Percentiles rank a stretch among this genome's conserved stretches.
These are phyloP conservation scores for Pseudonectria foliicola DNA, from an alignment of 2,329 filamentous ascomycete species.

Conservation along the genomic window DNA sequence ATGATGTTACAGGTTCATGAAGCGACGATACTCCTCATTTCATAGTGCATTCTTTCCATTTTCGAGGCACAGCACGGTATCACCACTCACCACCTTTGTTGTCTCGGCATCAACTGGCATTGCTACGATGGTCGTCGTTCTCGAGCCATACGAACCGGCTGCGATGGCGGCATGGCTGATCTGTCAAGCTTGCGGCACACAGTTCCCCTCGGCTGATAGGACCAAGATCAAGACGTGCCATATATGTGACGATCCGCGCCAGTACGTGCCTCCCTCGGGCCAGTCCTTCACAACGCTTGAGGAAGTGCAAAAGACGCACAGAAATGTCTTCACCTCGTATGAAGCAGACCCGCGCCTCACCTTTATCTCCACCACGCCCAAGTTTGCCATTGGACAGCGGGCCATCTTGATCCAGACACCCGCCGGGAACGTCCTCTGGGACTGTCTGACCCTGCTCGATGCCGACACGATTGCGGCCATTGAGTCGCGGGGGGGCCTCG, in stretches of 20 bases:
- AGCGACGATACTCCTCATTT: too few species aligned
- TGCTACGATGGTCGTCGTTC: conserved; percentile 10
- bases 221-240: conserved; percentile 48
- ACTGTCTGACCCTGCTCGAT: conserved; percentile 66
- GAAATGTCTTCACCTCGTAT: conserved; percentile 47
- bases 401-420: conserved; percentile 61
- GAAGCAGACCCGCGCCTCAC: conserved; percentile 36
- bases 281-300: conserved; percentile 60
- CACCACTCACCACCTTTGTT: conserved; percentile 1
- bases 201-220: conserved; percentile 43
- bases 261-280: conserved; percentile 52
- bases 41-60: too few species aligned
- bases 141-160: conserved; percentile 16
- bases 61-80: too few species aligned
- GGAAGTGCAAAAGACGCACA: conserved; percentile 35
- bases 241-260: conserved; percentile 68
- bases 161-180: conserved; percentile 36
- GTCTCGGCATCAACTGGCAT: conserved; percentile 2
- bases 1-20: too few species aligned
- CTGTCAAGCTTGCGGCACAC: conserved; percentile 64
- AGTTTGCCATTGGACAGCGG: conserved; percentile 69
- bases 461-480: conserved; percentile 53
- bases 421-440: conserved; percentile 70
- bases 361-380: conserved; percentile 43
- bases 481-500: conserved; percentile 54